A percentile compares a stretch with the other conserved stretches of the same genome.
Conservation (phyloP, 2,329 filamentous ascomycete genomes). For the Knufia petricola region DNA sequence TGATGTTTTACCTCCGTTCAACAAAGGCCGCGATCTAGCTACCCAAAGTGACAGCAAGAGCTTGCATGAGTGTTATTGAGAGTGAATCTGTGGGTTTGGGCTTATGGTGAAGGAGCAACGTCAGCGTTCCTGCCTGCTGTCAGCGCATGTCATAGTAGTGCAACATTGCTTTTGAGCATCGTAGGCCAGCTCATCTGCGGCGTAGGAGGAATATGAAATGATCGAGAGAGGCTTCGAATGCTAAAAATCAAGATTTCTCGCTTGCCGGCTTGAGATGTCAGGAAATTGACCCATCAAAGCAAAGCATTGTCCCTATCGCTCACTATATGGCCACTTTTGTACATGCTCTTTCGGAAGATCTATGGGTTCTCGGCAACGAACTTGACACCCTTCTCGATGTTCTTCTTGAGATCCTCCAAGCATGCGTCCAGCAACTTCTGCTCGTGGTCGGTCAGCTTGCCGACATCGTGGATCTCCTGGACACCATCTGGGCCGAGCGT, state of each 20-base stretch:
- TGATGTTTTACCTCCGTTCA: too few species aligned
- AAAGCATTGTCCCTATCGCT: not conserved
- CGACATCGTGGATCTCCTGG: slow-evolving; percentile 82
- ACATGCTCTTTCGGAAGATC: slow-evolving; percentile 17
- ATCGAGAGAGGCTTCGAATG: too few species aligned
- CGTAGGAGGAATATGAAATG: too few species aligned
- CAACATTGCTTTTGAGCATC: too few species aligned
- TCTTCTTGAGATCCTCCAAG: slow-evolving; percentile 59
- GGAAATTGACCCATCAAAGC: not conserved
- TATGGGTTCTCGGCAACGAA: slow-evolving; percentile 52
- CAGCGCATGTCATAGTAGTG: too few species aligned
- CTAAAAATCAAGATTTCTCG: not conserved
- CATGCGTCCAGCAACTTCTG: slow-evolving; percentile 79
- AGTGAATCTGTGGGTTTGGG: too few species aligned
- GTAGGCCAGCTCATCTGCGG: too few species aligned
- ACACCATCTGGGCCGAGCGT: slow-evolving; percentile 95
- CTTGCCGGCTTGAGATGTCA: slow-evolving; percentile 4
- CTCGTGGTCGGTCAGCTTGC: slow-evolving; percentile 75
- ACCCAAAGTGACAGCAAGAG: too few species aligned
- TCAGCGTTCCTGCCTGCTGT: too few species aligned
- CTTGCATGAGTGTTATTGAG: too few species aligned
- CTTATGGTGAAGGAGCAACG: too few species aligned
- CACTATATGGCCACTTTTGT: slow-evolving; percentile 1
- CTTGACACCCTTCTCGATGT: slow-evolving; percentile 83
- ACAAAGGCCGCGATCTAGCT: too few species aligned